Conservation (phyloP, 208 protist genomes). For the Trypanosoma cruzi region DNA sequence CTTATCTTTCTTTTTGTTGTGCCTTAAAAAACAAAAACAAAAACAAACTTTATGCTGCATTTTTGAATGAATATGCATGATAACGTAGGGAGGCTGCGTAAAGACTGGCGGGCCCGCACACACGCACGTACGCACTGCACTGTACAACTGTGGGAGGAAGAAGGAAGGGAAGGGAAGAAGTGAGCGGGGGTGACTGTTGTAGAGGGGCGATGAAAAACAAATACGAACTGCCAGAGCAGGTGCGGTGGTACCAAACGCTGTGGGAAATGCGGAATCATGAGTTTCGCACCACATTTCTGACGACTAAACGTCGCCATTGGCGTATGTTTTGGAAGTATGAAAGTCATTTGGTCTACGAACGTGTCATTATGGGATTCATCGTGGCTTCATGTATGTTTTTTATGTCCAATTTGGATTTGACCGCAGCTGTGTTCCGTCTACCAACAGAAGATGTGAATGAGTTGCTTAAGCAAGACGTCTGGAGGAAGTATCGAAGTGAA, state of each 20-base stretch:
- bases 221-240: conserved; percentile 59
- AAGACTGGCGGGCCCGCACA: background rate
- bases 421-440: conserved; percentile 53
- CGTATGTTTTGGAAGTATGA: conserved; percentile 79
- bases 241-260: conserved; percentile 71
- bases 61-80: background rate
- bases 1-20: conserved; percentile 8
- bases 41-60: conserved; percentile 7
- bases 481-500: conserved; percentile 64
- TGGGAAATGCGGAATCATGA: conserved; percentile 74
- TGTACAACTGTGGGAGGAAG: too few species aligned
- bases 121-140: too few species aligned
- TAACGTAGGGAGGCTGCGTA: background rate
- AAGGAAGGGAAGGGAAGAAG: background rate
- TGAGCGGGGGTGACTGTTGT: background rate
- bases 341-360: conserved; percentile 52
- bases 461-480: conserved; percentile 68
- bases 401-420: conserved; percentile 53
- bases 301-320: conserved; percentile 40
- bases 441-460: conserved; percentile 82
- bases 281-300: conserved; percentile 63
- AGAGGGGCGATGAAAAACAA: conserved; percentile 35
- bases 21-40: too few species aligned
- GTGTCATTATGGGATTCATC: conserved; percentile 46
- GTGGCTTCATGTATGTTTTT: conserved; percentile 43